A percentile compares a stretch with the other conserved stretches of the same genome.
phyloP scores from a whole-genome alignment of 768 basidiomycete genomes.

The Cytidiella melzeri region DNA sequence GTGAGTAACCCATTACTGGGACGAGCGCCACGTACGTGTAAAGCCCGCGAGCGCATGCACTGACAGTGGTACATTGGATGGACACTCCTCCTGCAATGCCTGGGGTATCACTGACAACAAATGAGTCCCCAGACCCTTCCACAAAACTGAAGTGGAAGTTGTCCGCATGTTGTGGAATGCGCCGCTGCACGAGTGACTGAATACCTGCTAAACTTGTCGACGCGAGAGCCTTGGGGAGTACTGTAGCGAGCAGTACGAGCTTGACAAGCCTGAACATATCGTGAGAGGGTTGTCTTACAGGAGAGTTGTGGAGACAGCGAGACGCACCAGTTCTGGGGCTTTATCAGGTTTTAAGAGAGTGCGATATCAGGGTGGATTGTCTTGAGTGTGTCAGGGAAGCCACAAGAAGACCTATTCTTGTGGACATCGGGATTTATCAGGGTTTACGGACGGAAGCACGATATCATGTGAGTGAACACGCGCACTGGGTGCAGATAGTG shows the following conservation, averaged over 20 bases:
- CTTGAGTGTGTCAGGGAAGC: too few relatives aligned
- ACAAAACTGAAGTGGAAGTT: slow-evolving; percentile 28
- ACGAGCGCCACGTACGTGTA: slow-evolving; percentile 27
- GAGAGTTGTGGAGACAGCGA: neutral
- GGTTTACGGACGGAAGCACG: too few relatives aligned
- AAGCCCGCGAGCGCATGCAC: slow-evolving; percentile 32
- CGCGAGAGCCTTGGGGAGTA: neutral
- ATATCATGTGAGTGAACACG: too few relatives aligned
- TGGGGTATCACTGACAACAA: slow-evolving; percentile 27
- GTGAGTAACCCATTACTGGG: neutral
- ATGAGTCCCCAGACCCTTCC: slow-evolving; percentile 24
- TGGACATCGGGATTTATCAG: too few relatives aligned
- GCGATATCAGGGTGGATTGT: too few relatives aligned
- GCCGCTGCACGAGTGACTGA: slow-evolving; percentile 29
- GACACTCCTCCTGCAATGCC: slow-evolving; percentile 18
- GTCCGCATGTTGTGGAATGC: slow-evolving; percentile 27
- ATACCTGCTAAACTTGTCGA: slow-evolving; percentile 23
- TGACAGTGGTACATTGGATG: slow-evolving; percentile 30
- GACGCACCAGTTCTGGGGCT: too few relatives aligned
- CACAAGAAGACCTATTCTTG: too few relatives aligned
- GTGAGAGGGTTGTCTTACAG: neutral
- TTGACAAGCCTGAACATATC: neutral
- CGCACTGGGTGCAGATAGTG: too few relatives aligned
- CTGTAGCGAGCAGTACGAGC: neutral
- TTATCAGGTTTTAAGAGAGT: too few relatives aligned